A percentile compares a stretch with the other conserved stretches of the same genome.
Conservation (phyloP, 164 flowering plant species). For the Magnolia sinica region DNA sequence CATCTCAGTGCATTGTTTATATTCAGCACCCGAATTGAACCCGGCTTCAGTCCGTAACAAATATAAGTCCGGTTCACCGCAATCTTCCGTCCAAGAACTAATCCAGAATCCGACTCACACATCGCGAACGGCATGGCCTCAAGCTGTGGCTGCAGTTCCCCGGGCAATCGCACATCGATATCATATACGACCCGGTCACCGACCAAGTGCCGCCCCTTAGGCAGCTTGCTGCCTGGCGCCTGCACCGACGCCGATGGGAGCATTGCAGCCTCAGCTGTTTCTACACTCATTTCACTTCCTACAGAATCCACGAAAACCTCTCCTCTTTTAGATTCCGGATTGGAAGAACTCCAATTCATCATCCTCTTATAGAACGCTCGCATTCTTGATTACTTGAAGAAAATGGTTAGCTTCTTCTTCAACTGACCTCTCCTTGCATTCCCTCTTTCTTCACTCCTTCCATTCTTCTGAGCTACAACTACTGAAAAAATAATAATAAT, state of each 20-base stretch:
- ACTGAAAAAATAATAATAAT: too few relatives aligned
- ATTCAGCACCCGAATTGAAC: slow-evolving; percentile 77
- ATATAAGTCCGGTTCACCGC: slow-evolving; percentile 82
- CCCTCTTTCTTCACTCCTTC: too few relatives aligned
- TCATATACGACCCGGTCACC: slow-evolving; percentile 69
- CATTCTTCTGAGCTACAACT: too few relatives aligned
- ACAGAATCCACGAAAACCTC: too few relatives aligned
- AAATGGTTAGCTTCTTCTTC: too few relatives aligned
- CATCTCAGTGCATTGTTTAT: slow-evolving; percentile 78
- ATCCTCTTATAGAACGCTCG: too few relatives aligned
- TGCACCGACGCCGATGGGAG: slow-evolving; percentile 27
- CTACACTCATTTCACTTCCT: neutral
- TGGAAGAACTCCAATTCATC: too few relatives aligned
- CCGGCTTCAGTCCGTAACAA: slow-evolving; percentile 84
- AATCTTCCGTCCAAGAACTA: slow-evolving; percentile 80
- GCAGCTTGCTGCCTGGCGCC: slow-evolving; percentile 68
- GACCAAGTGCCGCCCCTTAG: slow-evolving; percentile 63
- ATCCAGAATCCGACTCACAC: slow-evolving; percentile 80
- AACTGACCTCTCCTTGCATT: too few relatives aligned
- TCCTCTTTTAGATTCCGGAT: too few relatives aligned
- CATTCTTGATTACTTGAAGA: too few relatives aligned
- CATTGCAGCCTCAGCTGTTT: slow-evolving; percentile 27
- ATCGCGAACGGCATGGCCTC: slow-evolving; percentile 97
- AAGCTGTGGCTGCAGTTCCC: slow-evolving; percentile 90
- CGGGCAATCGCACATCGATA: slow-evolving; percentile 59